Evolutionary conservation across 495 filamentous ascomycete species (phyloP).

Genomic region (Aspergillus heteromorphus): DNA sequence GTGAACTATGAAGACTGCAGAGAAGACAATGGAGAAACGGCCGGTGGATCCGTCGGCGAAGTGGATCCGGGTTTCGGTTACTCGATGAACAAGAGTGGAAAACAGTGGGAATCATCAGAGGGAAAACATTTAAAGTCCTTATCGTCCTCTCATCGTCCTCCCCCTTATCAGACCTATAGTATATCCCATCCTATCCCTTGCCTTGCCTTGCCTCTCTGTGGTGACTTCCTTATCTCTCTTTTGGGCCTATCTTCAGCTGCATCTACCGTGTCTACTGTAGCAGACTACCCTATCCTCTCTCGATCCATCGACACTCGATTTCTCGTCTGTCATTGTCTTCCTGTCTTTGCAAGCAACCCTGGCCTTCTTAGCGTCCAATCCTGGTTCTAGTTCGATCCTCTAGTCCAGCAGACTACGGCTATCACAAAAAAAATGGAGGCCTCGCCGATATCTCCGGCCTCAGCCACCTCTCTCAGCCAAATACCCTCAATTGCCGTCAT

Average conservation of each 20-base stretch:
- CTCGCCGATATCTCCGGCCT: no score
- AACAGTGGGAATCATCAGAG: not conserved
- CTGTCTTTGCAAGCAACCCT: not conserved
- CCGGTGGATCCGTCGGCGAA: not conserved
- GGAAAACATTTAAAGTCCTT: constrained; percentile 4
- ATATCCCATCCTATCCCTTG: not conserved
- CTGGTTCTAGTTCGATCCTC: no score
- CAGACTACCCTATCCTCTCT: not conserved
- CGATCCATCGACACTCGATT: not conserved
- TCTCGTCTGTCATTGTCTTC: constrained; percentile 7
- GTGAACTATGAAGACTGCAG: not conserved
- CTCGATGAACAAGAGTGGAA: constrained; percentile 11
- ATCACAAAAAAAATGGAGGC: constrained; percentile 29
- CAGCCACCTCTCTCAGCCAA: no score
- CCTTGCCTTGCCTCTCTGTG: no score
- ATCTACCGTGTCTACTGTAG: not conserved
- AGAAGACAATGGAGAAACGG: not conserved
- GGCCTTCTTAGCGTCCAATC: not conserved
- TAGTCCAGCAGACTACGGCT: no score
- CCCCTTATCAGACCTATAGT: not conserved
- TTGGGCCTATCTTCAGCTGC: no score
- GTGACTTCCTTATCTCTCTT: not conserved
- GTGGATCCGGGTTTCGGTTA: constrained; percentile 13
- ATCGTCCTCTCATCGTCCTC: not conserved
- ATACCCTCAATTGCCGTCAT: constrained; percentile 60